Evolutionary conservation across 495 filamentous ascomycete species (phyloP).

Genomic region (Aspergillus funiculosus): DNA sequence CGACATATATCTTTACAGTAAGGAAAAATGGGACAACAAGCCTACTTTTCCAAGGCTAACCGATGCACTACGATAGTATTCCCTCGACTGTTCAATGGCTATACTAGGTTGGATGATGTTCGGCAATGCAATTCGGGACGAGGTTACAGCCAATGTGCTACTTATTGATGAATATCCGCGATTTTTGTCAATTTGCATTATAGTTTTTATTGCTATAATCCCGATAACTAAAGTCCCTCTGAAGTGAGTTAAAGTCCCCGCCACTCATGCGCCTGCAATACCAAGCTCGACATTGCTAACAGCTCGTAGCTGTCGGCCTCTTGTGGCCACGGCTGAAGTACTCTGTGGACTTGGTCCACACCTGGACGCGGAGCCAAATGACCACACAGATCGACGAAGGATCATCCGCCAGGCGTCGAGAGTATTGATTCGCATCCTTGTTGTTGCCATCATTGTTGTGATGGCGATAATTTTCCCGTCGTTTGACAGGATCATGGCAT

Average conservation of each 20-base stretch:
- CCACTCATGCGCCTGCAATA: not conserved
- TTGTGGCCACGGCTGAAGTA: conserved; percentile 78
- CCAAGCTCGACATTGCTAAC: conserved; percentile 13
- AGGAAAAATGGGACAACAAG: conserved; percentile 18
- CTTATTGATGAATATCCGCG: conserved; percentile 66
- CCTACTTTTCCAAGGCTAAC: conserved; percentile 12
- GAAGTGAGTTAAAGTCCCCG: conserved; percentile 53
- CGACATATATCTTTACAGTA: conserved; percentile 89
- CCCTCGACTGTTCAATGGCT: conserved; percentile 74
- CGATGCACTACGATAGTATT: conserved; percentile 45
- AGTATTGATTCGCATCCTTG: conserved; percentile 53
- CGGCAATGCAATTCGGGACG: conserved; percentile 74
- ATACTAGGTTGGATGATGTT: conserved; percentile 89
- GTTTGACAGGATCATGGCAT: conserved; percentile 92
- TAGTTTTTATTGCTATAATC: conserved; percentile 82
- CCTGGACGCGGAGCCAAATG: conserved; percentile 19
- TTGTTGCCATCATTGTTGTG: conserved; percentile 54
- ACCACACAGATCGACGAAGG: conserved; percentile 49
- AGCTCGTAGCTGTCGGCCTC: conserved; percentile 61
- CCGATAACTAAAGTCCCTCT: conserved; percentile 91
- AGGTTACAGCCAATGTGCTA: conserved; percentile 86
- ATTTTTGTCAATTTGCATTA: conserved; percentile 68
- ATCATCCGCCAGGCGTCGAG: conserved; percentile 54
- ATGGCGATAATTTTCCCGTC: conserved; percentile 76
- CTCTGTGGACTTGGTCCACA: conserved; percentile 59